phyloP scores from a whole-genome alignment of 768 basidiomycete genomes.

The Lyophyllum atratum region DNA sequence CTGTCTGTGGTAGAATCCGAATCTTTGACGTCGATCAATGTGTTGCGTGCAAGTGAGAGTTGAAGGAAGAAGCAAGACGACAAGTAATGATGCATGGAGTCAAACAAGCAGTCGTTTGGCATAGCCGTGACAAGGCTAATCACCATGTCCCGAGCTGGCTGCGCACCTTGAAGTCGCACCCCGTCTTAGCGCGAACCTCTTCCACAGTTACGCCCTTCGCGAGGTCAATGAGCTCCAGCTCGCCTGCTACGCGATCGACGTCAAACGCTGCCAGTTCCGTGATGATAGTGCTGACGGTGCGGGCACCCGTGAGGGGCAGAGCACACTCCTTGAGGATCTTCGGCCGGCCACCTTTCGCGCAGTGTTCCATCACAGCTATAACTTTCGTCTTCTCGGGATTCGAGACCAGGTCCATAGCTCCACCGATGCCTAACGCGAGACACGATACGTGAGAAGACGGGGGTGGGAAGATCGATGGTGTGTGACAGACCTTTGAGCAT shows the following conservation, averaged over 20 bases:
- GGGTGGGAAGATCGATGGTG: neutral
- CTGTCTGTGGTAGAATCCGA: neutral
- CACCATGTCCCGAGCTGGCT: constrained; percentile 51
- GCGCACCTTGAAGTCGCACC: constrained; percentile 73
- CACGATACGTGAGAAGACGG: neutral
- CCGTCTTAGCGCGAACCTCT: constrained; percentile 86
- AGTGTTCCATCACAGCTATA: constrained; percentile 89
- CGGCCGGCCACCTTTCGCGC: constrained; percentile 84
- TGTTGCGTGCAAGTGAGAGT: neutral
- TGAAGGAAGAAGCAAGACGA: neutral
- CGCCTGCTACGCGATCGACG: constrained; percentile 76
- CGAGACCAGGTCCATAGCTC: constrained; percentile 95
- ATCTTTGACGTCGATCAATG: neutral
- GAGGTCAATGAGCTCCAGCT: constrained; percentile 75
- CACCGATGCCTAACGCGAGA: constrained; percentile 74
- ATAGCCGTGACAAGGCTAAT: neutral
- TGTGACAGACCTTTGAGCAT: constrained; percentile 66
- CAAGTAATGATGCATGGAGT: too few relatives aligned
- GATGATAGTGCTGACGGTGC: constrained; percentile 87
- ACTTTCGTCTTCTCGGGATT: constrained; percentile 96
- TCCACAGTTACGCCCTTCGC: constrained; percentile 85
- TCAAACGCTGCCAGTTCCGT: constrained; percentile 92
- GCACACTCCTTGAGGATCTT: constrained; percentile 84
- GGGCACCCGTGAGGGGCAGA: constrained; percentile 87
- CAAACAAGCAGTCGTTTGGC: too few relatives aligned